Percentiles rank a stretch among this genome's conserved stretches.
Conservation (phyloP, 2,329 filamentous ascomycete genomes). For the Diplodia seriata region DNA sequence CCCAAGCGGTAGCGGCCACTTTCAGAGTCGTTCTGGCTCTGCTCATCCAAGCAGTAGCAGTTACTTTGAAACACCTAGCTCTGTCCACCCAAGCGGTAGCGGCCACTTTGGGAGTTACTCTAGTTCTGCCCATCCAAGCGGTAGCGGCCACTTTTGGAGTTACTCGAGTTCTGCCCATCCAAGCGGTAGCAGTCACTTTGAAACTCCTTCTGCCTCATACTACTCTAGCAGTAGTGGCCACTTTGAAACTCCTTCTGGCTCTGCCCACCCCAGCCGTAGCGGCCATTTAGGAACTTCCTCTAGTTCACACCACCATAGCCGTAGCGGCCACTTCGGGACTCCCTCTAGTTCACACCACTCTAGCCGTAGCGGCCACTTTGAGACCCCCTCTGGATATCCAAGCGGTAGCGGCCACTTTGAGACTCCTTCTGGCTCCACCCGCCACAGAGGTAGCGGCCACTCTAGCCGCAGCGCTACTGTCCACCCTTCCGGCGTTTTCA, state of each 20-base stretch:
- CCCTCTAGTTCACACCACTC: not conserved
- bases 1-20: not conserved
- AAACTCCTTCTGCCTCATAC: not conserved
- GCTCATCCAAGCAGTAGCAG: too few relatives aligned
- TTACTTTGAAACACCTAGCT: not conserved
- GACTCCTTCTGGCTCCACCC: not conserved
- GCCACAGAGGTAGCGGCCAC: not conserved
- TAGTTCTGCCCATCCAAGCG: not conserved
- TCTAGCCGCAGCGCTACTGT: not conserved
- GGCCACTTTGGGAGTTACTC: not conserved
- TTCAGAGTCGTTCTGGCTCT: too few relatives aligned
- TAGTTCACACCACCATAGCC: not conserved
- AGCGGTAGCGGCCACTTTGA: not conserved
- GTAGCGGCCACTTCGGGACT: not conserved
- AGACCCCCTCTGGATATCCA: not conserved
- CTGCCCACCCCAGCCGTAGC: not conserved
- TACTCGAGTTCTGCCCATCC: too few relatives aligned
- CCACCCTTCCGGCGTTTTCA: too few relatives aligned
- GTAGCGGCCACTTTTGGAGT: not conserved
- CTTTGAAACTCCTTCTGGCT: not conserved
- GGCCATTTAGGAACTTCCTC: not conserved
- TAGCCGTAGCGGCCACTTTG: not conserved
- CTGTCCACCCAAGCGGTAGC: not conserved
- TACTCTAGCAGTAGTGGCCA: too few relatives aligned
- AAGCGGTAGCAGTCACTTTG: not conserved